Evolutionary conservation across 2,329 filamentous ascomycete genomes (phyloP), one percentile per base, ranked within the genome.

Genomic region (Acrocalymma vagum): DNA sequence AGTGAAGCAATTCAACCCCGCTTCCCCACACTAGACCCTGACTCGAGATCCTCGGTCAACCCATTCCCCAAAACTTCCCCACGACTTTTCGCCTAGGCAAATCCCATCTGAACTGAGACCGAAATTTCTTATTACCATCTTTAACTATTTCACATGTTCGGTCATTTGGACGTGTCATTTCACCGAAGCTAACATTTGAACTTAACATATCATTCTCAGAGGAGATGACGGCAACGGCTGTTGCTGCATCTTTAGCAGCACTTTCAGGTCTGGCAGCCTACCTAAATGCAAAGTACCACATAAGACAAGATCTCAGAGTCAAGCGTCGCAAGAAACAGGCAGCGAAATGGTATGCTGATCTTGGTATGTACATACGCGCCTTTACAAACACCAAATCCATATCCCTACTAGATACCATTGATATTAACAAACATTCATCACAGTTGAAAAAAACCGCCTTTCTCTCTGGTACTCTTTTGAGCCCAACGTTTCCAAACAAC

Each of bases 271-370:
- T 73, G 5, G 77, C 78, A 27, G 76, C 78, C 6, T 88, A 88
- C 48, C 65, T 87, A 21, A 81, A 91, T 62, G 87, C 80, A 27
- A 89, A 86, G 68, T 84, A 80, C 52, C 82, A 87, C 55, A 60
- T 90, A 29, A 62, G 69, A 21, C 81, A 87, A 52, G 87, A 91
- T 60, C 42, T 86, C 9, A 55, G 59, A 0, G 53, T 56, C 7
- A 57, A 86, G n/a, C 58, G 68, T 21, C 47, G 21, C 62, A 71
- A 23, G 45, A 72, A 60, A 75, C 79, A 67, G 38, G 65, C 53
- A 16, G 42, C 29, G 34, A 61, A 47, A 18, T 50, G 42, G 35
- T 66, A 64, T 31, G 48, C 42, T 10, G 45, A 55, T 14, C 48
- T 65, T n/a, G 60, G 63, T 66, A 55, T 11, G 55, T 58, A 14